Base-by-base conservation (phyloP, 192 early-diverging fungal species). In the Funneliformis geosporum region DNA sequence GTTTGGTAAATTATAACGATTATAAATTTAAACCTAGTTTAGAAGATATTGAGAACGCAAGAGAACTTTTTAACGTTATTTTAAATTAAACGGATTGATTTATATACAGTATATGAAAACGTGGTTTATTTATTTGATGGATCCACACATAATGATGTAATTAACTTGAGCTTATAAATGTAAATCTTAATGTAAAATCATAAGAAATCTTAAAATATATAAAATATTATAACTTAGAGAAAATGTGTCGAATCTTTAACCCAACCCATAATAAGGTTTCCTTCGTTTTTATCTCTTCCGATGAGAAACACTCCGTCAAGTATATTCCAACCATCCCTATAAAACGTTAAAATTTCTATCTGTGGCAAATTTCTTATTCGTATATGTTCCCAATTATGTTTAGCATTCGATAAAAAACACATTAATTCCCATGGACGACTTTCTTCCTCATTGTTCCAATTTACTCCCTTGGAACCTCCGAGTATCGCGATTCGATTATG, bases 221-320 rank as follows among this genome's bases (percentile, higher is more conserved):
- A 33, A 33, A 2, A 2, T 33, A 33, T 2, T 33, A 33, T 33
- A 33, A 2, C 33, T 33, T 33, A 33, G 33, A 33, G 33, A 33
- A 33, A 33, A 33, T 44, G 5, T 10, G 43, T 44, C 43, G 18
- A 33, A 33, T 55, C 50, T 16, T 7, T 21, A 55, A 55, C 5
- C 66, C 66, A 68, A 6, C 66, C 66, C 66, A 68, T 68, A 28
- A 40, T 68, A 6, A 4, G 27, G 0, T 68, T 68, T 68, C 66
- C 66, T n/a, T 28, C 39, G 7, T 33, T 40, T 68, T 14, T 40
- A 68, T 68, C 66, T 21, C 28, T 68, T 21, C 66, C 66, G 21
- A 68, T 68, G 33, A 68, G 66, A 27, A 68, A 68, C 18, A 40
- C 16, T 27, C 39, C 39, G 9, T 40, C 39, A 21, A n/a, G 27